These are phyloP conservation scores for Paramecium pentaurelia DNA, from an alignment of 73 alveolate genomes.

Conservation along the genomic window DNA sequence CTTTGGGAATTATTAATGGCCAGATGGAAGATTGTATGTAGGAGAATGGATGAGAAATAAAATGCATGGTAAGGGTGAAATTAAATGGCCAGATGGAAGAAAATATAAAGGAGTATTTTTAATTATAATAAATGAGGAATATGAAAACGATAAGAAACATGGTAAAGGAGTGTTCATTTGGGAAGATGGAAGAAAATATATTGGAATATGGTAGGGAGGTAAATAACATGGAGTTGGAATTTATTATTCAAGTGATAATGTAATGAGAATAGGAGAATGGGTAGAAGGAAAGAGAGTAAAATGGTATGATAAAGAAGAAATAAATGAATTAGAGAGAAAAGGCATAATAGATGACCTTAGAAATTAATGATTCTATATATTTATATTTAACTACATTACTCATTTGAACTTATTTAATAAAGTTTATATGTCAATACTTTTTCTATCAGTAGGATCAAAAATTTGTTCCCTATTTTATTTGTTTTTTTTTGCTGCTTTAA, in stretches of 20 bases:
- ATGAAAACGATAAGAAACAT: constrained; percentile 66
- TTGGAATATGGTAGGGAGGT: constrained; percentile 58
- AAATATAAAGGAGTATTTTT: constrained; percentile 71
- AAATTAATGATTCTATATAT: not conserved
- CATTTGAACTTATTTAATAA: constrained; percentile 8
- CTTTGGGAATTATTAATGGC: constrained; percentile 73
- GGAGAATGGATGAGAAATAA: constrained; percentile 75
- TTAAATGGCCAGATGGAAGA: constrained; percentile 75
- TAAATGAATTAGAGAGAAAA: not conserved
- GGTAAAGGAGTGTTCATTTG: constrained; percentile 77
- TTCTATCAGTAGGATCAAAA: constrained; percentile 29
- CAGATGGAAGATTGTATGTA: constrained; percentile 72
- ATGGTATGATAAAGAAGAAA: constrained; percentile 21
- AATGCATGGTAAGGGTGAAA: constrained; percentile 77
- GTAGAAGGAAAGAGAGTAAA: constrained; percentile 11
- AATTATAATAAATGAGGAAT: not conserved
- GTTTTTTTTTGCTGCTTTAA: constrained; percentile 16
- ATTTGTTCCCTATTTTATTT: not conserved
- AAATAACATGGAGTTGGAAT: constrained; percentile 64
- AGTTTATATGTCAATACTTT: constrained; percentile 21
- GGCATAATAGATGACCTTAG: not conserved
- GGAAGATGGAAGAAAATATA: constrained; percentile 74
- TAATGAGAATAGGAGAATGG: constrained; percentile 66
- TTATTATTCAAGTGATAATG: constrained; percentile 13
- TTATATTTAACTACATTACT: not conserved